These are phyloP conservation scores for Euclidium syriacum DNA, from an alignment of 345 rosid species.

Conservation along the genomic window DNA sequence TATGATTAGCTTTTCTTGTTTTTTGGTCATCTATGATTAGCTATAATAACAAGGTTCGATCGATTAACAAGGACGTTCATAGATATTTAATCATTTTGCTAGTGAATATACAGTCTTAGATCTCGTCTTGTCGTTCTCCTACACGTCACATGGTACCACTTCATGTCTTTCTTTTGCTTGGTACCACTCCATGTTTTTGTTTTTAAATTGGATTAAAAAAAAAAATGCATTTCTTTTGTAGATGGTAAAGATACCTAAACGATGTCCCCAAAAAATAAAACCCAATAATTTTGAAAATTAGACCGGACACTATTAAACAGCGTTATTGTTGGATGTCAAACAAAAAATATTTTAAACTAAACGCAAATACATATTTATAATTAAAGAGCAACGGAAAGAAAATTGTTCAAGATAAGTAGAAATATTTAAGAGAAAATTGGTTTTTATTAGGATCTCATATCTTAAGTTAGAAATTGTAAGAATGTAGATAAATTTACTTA, in stretches of 20 bases:
- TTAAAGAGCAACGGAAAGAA: too few relatives aligned
- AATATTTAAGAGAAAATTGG: too few relatives aligned
- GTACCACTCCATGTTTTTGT: slow-evolving; percentile 7
- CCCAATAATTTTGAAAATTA: too few relatives aligned
- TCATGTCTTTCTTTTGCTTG: slow-evolving; percentile 12
- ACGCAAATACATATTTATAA: too few relatives aligned
- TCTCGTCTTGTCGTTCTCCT: slow-evolving; percentile 15
- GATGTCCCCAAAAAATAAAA: background rate
- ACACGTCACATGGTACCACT: slow-evolving; percentile 21
- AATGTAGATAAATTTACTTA: too few relatives aligned
- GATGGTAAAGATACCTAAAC: background rate
- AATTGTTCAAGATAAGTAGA: too few relatives aligned
- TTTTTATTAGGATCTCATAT: too few relatives aligned
- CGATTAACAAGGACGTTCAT: background rate
- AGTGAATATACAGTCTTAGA: background rate
- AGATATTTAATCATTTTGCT: slow-evolving; percentile 3
- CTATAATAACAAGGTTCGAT: background rate
- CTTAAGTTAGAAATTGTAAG: too few relatives aligned
- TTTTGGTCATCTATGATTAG: background rate
- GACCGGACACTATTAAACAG: too few relatives aligned
- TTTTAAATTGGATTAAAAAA: background rate
- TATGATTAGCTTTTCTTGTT: background rate
- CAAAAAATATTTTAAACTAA: too few relatives aligned
- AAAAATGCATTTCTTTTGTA: background rate
- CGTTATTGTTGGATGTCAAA: too few relatives aligned